These are phyloP conservation scores for Colletotrichum orchidophilum DNA, from an alignment of 2,329 filamentous ascomycete species.

Conservation along the genomic window DNA sequence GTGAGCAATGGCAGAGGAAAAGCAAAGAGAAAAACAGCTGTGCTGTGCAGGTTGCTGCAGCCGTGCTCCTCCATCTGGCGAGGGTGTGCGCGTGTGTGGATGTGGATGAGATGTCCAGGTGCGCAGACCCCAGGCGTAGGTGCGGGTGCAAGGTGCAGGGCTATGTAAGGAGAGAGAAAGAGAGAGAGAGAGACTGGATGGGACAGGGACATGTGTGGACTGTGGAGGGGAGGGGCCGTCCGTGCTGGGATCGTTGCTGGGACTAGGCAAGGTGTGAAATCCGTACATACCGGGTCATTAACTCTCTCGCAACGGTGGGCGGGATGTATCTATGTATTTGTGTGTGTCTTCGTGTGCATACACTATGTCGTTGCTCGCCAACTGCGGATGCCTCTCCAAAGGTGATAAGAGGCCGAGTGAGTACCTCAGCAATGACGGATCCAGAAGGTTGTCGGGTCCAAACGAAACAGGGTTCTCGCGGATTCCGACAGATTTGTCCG, in stretches of 20 bases:
- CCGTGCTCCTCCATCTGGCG: not conserved
- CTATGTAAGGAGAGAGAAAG: not conserved
- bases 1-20: not conserved
- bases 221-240: conserved; percentile 18
- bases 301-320: not conserved
- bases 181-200: not conserved
- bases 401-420: conserved; percentile 8
- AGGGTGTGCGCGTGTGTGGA: not conserved
- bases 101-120: not conserved
- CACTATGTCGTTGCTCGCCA: not conserved
- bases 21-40: not conserved
- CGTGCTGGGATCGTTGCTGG: conserved; percentile 26
- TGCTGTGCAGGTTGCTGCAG: not conserved
- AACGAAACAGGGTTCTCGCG: not conserved
- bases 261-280: conserved; percentile 1
- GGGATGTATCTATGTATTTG: not conserved
- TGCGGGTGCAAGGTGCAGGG: not conserved
- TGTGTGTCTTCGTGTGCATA: not conserved
- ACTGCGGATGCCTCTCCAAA: not conserved
- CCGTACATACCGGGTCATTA: not conserved
- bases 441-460: not conserved
- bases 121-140: not conserved
- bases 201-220: conserved; percentile 1
- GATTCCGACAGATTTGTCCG: conserved; percentile 17
- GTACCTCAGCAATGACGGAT: conserved; percentile 12